A percentile compares a stretch with the other conserved stretches of the same genome.
Evolutionary conservation across 352 stramenopile genomes (phyloP).

Genomic region (Globisporangium parvum): DNA sequence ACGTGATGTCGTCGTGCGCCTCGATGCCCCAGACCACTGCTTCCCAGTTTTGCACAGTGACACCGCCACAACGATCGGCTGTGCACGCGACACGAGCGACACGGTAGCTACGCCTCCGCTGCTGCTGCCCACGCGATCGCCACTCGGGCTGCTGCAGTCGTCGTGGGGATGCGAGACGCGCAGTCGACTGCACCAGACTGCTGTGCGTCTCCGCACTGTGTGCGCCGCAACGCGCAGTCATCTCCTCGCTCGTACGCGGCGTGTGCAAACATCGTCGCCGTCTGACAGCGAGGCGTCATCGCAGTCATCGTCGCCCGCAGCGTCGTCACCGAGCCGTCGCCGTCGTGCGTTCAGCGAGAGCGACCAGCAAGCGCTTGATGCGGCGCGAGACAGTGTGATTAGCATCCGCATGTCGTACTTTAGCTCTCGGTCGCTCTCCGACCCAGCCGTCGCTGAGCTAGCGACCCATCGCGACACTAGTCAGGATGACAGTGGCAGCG

Average conservation of each 20-base stretch:
- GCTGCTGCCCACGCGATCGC: not conserved
- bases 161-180: slow-evolving; percentile 1
- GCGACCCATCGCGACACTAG: too few relatives aligned
- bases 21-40: too few relatives aligned
- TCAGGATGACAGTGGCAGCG: not conserved
- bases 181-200: slow-evolving; percentile 5
- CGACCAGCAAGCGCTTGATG: not conserved
- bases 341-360: not conserved
- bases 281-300: not conserved
- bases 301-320: not conserved
- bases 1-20: too few relatives aligned
- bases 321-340: not conserved
- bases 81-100: too few relatives aligned
- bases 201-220: not conserved
- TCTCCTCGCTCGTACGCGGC: not conserved
- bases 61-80: too few relatives aligned
- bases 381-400: slow-evolving; percentile 7
- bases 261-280: too few relatives aligned
- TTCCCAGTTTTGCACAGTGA: too few relatives aligned
- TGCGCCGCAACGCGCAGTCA: slow-evolving; percentile 7
- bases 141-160: not conserved
- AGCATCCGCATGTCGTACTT: slow-evolving; percentile 14
- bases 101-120: not conserved
- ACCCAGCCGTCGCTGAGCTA: not conserved
- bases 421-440: slow-evolving; percentile 10